phyloP scores from a whole-genome alignment of 1,139 yeast genomes.

The Scheffersomyces stambukii region DNA sequence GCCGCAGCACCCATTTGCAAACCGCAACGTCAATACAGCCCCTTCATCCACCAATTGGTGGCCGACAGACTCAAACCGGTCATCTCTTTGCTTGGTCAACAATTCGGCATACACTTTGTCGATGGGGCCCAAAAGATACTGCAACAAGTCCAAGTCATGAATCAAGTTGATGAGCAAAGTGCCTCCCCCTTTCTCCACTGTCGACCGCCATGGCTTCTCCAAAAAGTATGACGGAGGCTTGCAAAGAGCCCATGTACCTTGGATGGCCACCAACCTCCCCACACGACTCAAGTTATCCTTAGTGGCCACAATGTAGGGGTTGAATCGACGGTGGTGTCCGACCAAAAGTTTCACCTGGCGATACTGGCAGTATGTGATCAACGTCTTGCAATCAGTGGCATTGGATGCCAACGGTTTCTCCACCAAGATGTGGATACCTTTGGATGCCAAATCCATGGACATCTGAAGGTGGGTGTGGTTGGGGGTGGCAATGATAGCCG shows the following conservation, averaged over 20 bases:
- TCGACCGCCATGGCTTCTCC: conserved; percentile 34
- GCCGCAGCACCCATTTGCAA: conserved; percentile 31
- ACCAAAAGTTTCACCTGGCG: conserved; percentile 26
- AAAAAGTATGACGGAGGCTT: conserved; percentile 31
- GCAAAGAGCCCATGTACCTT: conserved; percentile 37
- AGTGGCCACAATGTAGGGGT: conserved; percentile 19
- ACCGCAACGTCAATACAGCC: conserved; percentile 31
- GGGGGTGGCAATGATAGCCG: conserved; percentile 40
- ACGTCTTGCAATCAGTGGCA: conserved; percentile 28
- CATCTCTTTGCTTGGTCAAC: conserved; percentile 25
- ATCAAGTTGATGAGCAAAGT: conserved; percentile 35
- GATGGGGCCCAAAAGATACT: conserved; percentile 36
- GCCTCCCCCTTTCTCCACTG: conserved; percentile 33
- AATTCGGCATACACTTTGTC: conserved; percentile 35
- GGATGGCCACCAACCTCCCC: conserved; percentile 34
- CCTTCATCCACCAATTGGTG: conserved; percentile 32
- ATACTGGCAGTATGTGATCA: conserved; percentile 20
- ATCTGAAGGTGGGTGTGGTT: conserved; percentile 35
- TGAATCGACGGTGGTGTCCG: conserved; percentile 40
- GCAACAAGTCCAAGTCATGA: conserved; percentile 38
- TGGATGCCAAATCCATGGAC: conserved; percentile 28
- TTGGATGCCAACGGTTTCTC: conserved; percentile 36
- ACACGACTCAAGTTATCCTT: conserved; percentile 25
- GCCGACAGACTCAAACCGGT: conserved; percentile 3
- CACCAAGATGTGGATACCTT: conserved; percentile 32